Evolutionary conservation across 306 rosid species (phyloP), one percentile per base, ranked within the genome.

Genomic region (Hippophae gyantsensis): DNA sequence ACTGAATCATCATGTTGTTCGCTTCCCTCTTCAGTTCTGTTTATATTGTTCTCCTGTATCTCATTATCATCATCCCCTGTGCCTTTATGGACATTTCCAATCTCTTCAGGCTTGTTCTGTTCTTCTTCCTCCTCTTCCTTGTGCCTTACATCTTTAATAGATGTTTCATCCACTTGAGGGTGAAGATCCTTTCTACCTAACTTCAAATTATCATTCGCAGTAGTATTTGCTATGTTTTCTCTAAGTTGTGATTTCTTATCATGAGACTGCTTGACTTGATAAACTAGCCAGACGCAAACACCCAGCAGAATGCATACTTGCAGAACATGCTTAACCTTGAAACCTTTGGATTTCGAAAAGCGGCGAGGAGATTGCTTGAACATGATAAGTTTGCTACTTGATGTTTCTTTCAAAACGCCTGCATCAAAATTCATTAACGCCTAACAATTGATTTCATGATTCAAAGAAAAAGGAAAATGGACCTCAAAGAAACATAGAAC

Each of bases 251-350:
- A 63, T 68, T 73, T 92, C 76, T 81, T 85, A 44, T 70, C 77
- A n/a, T 66, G 74, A 7, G 96, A 83, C 73, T 88, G 93, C 69
- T 64, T 84, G 75, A 92, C 58, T 72, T 92, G 99, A 72, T 92
- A 88, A 80, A 81, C 82, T 44, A 92, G 78, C 99, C 99, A 92
- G 65, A 83, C 27, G 68, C 93, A 73, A 57, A 88, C 86, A 26
- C 90, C 96, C 66, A 75, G 56, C 67, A 88, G 66, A 69, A 92
- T 67, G 63, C 66, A 71, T 56, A 85, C 47, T 48, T 92, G 99
- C 55, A 92, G 64, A 54, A 84, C 99, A 82, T 88, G 99, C 81
- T 88, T 92, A 73, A 92, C 96, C 78, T 86, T 92, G 70, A 88
- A 80, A 65, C 96, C 99, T 75, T 72, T 82, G 40, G 85, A 75